phyloP scores from a whole-genome alignment of 1,139 yeast genomes.

The Taphrina communis region DNA sequence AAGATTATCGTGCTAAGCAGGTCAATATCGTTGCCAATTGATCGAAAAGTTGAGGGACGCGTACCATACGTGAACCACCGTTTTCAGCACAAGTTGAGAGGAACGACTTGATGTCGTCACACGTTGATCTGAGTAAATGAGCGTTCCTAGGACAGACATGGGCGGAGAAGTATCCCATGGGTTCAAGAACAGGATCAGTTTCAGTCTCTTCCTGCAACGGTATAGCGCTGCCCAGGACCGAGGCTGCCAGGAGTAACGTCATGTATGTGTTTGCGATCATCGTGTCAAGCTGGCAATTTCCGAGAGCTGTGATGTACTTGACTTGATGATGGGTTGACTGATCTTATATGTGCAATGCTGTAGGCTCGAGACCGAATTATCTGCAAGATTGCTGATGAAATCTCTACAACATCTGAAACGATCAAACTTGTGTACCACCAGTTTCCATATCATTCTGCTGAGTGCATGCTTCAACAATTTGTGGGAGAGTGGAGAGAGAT shows the following conservation, averaged over 20 bases:
- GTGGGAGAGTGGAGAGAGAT: too few relatives aligned
- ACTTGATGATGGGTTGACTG: too few relatives aligned
- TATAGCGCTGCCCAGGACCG: not conserved
- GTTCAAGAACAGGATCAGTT: not conserved
- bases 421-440: not conserved
- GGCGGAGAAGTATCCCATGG: not conserved
- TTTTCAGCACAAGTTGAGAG: not conserved
- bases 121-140: not conserved
- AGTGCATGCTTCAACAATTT: too few relatives aligned
- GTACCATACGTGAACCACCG: not conserved
- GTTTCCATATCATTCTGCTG: too few relatives aligned
- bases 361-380: not conserved
- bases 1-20: not conserved
- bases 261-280: not conserved
- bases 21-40: conserved; percentile 2
- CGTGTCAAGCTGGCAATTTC: too few relatives aligned
- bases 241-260: not conserved
- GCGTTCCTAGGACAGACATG: conserved; percentile 1
- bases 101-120: not conserved
- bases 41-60: too few relatives aligned
- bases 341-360: not conserved
- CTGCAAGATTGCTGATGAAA: not conserved
- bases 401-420: not conserved
- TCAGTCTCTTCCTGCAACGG: not conserved
- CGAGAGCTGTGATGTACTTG: too few relatives aligned